Base-by-base conservation (phyloP, 2,329 filamentous ascomycete species). In the Xylaria digitata region DNA sequence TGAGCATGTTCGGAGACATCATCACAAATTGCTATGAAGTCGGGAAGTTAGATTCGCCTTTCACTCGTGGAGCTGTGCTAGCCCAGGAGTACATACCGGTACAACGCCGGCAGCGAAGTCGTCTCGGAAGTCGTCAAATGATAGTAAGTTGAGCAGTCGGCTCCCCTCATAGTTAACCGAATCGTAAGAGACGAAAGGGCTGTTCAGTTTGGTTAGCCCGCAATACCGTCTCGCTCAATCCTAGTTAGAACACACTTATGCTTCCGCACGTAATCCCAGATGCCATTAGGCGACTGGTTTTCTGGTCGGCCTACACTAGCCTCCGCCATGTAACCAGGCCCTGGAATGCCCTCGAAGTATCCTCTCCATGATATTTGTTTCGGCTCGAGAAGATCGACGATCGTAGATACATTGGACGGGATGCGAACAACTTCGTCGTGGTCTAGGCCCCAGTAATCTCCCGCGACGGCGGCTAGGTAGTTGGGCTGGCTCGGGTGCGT, bases 1-100 rank as follows among this genome's bases (percentile, higher is more conserved):
- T 86, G 53, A 87, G 83, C 87, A 89, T 88, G 76, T 90, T 85
- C 0, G 87, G 88, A 0, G 85, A 85, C 77, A 89, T 85, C 76
- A 89, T 87, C 45, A 85, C 83, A 79, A 88, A 91, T 76, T 92
- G 90, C 63, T 68, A 45, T 17, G 42, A 37, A 32, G n/a, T 6
- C 15, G 5, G 46, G 9, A 32, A 3, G 46, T 66, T 42, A 61
- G 66, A 52, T 30, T 30, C 17, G 3, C n/a, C 34, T 21, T 11
- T 21, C 3, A 37, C 13, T 52, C 21, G 26, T 42, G 6, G 15
- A 32, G 26, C 2, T 5, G 26, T 6, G 7, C 19, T 32, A 9
- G 50, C 34, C 26, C 5, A 5, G 32, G 46, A 30, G 57, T 53
- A 61, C 66, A 17, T 66, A 68, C 66, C 2, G 90, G 90, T 11